Percentiles rank a stretch among this genome's conserved stretches.
Conservation (phyloP, 306 rosid species). For the Dalbergia cultrata region DNA sequence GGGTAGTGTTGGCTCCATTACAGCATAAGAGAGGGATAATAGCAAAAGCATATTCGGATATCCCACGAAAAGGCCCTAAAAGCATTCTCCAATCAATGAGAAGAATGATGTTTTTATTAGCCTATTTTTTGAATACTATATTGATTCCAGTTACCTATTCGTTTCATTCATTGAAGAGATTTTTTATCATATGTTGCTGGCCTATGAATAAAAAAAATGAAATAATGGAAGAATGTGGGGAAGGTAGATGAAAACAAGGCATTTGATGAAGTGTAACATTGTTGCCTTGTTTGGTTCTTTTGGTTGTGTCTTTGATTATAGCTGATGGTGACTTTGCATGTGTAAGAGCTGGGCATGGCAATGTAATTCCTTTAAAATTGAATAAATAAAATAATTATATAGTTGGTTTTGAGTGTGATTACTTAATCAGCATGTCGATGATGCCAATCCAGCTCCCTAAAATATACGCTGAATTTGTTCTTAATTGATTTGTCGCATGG, state of each 20-base stretch:
- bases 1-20: constrained; percentile 52
- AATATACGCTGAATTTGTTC: constrained; percentile 1
- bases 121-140: constrained; percentile 40
- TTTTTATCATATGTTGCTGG: constrained; percentile 31
- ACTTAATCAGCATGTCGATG: constrained; percentile 1
- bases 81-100: constrained; percentile 37
- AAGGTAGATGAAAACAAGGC: constrained; percentile 24
- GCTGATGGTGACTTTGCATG: constrained; percentile 26
- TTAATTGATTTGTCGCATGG: constrained; percentile 3
- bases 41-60: constrained; percentile 61
- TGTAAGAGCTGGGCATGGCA: constrained; percentile 3
- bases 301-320: not conserved
- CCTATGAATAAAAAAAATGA: not conserved
- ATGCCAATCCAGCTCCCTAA: not conserved
- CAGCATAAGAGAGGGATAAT: constrained; percentile 35
- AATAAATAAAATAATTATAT: not conserved
- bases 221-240: not conserved
- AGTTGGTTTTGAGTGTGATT: not conserved
- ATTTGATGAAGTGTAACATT: constrained; percentile 22
- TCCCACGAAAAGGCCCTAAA: constrained; percentile 41
- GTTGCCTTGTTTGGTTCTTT: constrained; percentile 16
- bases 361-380: not conserved
- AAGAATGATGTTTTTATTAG: constrained; percentile 33
- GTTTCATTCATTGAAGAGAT: constrained; percentile 32
- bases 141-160: constrained; percentile 24